These are phyloP conservation scores for Boletus insuetus DNA, from an alignment of 768 basidiomycete species.

Conservation along the genomic window DNA sequence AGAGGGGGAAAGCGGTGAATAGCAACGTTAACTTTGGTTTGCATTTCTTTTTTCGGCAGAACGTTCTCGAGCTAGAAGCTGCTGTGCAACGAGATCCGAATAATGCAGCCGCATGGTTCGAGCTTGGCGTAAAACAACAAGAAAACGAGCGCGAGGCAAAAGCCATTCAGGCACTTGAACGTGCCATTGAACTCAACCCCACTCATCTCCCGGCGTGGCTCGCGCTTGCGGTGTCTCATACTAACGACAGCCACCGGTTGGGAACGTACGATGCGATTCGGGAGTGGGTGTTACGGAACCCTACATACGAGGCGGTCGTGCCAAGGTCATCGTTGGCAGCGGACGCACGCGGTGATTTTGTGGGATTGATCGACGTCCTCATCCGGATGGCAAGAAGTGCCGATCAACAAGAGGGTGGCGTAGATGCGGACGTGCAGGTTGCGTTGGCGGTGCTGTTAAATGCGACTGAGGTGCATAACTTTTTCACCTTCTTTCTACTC, in stretches of 20 bases:
- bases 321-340: slow-evolving; percentile 32
- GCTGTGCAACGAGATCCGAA: slow-evolving; percentile 74
- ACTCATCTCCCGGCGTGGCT: slow-evolving; percentile 79
- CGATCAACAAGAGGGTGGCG: slow-evolving; percentile 44
- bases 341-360: slow-evolving; percentile 34
- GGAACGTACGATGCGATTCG: slow-evolving; percentile 78
- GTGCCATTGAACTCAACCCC: slow-evolving; percentile 80
- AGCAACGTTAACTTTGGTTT: slow-evolving; percentile 14
- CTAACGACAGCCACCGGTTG: slow-evolving; percentile 79
- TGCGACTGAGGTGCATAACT: slow-evolving; percentile 71
- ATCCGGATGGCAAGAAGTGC: slow-evolving; percentile 71
- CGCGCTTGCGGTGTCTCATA: slow-evolving; percentile 85
- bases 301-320: slow-evolving; percentile 47
- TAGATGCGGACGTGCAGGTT: slow-evolving; percentile 95
- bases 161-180: slow-evolving; percentile 81
- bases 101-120: slow-evolving; percentile 79
- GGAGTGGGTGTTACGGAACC: slow-evolving; percentile 75
- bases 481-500: not conserved
- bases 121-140: slow-evolving; percentile 94
- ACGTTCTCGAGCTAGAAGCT: slow-evolving; percentile 86
- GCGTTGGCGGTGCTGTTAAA: slow-evolving; percentile 93
- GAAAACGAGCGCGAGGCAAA: slow-evolving; percentile 94
- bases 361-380: slow-evolving; percentile 66
- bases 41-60: slow-evolving; percentile 45
- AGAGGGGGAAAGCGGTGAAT: not conserved